Base-by-base conservation (phyloP, 805 yeast genomes). In the Candida orba region DNA sequence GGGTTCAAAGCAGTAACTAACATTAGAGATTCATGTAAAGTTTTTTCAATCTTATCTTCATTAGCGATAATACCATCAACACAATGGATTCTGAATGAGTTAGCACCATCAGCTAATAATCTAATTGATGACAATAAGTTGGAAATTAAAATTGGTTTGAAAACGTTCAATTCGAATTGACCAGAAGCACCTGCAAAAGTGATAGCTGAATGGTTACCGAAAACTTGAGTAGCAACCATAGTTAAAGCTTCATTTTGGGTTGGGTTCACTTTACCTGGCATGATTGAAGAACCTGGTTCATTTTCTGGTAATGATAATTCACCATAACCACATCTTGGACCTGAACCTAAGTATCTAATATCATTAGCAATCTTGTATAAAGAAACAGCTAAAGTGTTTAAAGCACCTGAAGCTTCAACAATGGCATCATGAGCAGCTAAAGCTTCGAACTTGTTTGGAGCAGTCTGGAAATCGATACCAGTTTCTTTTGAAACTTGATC, bases 231-330 rank as follows among this genome's bases (percentile, higher is more conserved):
- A 64, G 96, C 89, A 49, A 91, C 96, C 95, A 93, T 95, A 52
- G 98, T 93, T 65, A 93, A 72, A 43, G 99, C 99, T 76, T 93
- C 99, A 68, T 90, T 90, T 75, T 93, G 99, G 45, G 99, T 93
- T 53, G 99, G 99, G 78, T 93, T 93, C 51, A 93, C 97, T 73
- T 93, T 93, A 65, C 99, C 99, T 42, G 99, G 99, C 99, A 93
- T 93, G 68, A 93, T 93, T 25, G 97, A 89, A 47, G 97, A 88
- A 62, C 99, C 99, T 45, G 99, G 99, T 73, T 93, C 99, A 69
- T 93, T 93, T 73, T 91, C 98, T 51, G 99, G 99, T 57, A 93
- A 74, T 24, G 88, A 63, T 56, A 93, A 79, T 71, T 93, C 99
- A 45, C 97, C 97, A 71, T 93, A 93, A 51, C 99, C 99, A 71